phyloP scores from a whole-genome alignment of 345 rosid species.

The Lepidium africanum region DNA sequence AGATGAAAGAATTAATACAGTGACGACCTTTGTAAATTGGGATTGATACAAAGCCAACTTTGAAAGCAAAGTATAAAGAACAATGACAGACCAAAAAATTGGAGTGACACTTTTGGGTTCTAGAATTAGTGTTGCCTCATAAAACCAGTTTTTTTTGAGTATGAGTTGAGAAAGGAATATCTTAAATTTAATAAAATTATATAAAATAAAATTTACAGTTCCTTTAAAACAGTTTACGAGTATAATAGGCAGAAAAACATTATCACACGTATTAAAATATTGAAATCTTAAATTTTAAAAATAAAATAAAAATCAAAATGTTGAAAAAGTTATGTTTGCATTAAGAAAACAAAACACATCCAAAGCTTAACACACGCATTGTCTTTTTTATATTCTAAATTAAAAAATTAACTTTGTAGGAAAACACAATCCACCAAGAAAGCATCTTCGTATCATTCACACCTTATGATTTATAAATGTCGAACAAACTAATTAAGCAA shows the following conservation, averaged over 20 bases:
- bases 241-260: not conserved
- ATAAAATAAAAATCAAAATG: not conserved
- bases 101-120: conserved; percentile 8
- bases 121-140: not conserved
- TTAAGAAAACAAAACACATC: not conserved
- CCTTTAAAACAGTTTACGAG: not conserved
- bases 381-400: conserved; percentile 5
- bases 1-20: not conserved
- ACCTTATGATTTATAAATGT: conserved; percentile 2
- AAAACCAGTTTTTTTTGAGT: conserved; percentile 7
- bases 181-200: not conserved
- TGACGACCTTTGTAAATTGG: not conserved
- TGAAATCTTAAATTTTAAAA: not conserved
- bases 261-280: not conserved
- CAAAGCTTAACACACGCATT: not conserved
- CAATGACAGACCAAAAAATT: not conserved
- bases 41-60: conserved; percentile 24
- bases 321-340: not conserved
- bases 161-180: conserved; percentile 23
- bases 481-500: not conserved
- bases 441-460: conserved; percentile 19
- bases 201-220: not conserved
- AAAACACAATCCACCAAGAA: conserved; percentile 17
- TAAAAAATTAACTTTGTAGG: conserved; percentile 3
- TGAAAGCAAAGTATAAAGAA: conserved; percentile 23